phyloP scores from a whole-genome alignment of 345 rosid species.

The Iberis pinnata region DNA sequence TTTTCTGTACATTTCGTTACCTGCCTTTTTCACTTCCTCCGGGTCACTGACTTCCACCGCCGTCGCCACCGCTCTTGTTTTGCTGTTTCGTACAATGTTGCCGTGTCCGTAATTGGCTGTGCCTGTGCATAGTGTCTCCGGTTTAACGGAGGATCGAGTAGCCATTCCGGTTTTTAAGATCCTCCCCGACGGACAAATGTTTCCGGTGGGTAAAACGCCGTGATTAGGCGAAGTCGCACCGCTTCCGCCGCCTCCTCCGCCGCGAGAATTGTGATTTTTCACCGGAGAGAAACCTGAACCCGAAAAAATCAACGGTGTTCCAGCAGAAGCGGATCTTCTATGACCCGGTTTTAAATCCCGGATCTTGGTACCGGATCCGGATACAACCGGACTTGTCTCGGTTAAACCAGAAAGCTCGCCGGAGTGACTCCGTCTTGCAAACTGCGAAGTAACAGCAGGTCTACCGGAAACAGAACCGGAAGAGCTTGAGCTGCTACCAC shows the following conservation, averaged over 20 bases:
- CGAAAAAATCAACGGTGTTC: constrained; percentile 63
- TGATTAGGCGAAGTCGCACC: constrained; percentile 41
- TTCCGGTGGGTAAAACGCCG: constrained; percentile 57
- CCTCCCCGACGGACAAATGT: constrained; percentile 89
- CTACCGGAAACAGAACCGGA: constrained; percentile 33
- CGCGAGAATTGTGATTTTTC: constrained; percentile 19
- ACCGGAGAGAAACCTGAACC: constrained; percentile 41
- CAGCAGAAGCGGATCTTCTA: constrained; percentile 78
- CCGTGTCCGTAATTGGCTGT: constrained; percentile 88
- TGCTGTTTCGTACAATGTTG: constrained; percentile 54
- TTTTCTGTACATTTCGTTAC: constrained; percentile 73
- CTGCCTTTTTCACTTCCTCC: constrained; percentile 71
- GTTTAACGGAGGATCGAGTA: constrained; percentile 37
- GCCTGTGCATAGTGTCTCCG: constrained; percentile 61
- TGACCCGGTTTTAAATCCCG: constrained; percentile 42
- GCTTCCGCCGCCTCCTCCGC: constrained; percentile 27
- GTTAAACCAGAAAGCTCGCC: constrained; percentile 47
- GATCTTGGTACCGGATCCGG: constrained; percentile 34
- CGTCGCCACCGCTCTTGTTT: constrained; percentile 27
- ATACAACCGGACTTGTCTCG: constrained; percentile 15
- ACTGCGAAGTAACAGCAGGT: constrained; percentile 27
- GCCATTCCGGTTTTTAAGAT: constrained; percentile 56
- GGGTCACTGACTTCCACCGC: constrained; percentile 37
- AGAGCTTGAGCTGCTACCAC: constrained; percentile 33
- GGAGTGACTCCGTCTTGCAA: constrained; percentile 38